Base-by-base conservation (phyloP, 2,329 filamentous ascomycete genomes). In the Ophiostoma sp. region DNA sequence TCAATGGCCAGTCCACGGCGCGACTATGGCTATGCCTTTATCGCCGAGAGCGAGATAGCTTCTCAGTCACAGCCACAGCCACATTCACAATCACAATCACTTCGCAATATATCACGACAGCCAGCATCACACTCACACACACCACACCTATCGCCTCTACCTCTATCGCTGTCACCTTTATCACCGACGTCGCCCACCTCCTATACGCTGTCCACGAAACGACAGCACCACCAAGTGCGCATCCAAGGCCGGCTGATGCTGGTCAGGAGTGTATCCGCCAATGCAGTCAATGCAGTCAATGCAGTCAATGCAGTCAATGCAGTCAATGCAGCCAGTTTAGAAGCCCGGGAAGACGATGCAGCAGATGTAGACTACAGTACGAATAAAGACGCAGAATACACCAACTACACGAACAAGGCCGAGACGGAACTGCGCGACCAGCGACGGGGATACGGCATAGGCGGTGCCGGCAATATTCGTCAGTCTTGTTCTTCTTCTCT, bases 391-490 rank as follows among this genome's bases (percentile, higher is more conserved):
- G n/a, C n/a, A 8, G 27, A 62, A 15, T 8, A 31, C 3, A 23
- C 31, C 13, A 39, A 15, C 5, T 13, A 33, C 52, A 11, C 10
- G 23, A 8, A 0, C 62, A 54, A 31, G 41, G 57, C 33, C 68
- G 76, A 77, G 72, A 75, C 76, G n/a, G 73, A 72, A 11, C 44
- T n/a, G 54, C 72, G 77, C 39, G 77, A 79, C 10, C 78, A 79
- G 71, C 73, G 79, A 39, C 74, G 79, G 33, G 78, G 79, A 2
- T 81, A 80, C 69, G 79, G 79, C 20, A 81, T 81, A 52, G 80
- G 80, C 3, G 79, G 79, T 1, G 77, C 76, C 17, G 79, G 79
- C 0, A 81, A 81, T 70, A 81, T 81, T 17, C 76, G 79, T 80
- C 70, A 73, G 79, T 77, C n/a, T 23, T 11, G 35, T 13, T 11